Percentiles rank a stretch among this genome's conserved stretches.
Conservation (phyloP, 805 yeast species). For the Candida orba region DNA sequence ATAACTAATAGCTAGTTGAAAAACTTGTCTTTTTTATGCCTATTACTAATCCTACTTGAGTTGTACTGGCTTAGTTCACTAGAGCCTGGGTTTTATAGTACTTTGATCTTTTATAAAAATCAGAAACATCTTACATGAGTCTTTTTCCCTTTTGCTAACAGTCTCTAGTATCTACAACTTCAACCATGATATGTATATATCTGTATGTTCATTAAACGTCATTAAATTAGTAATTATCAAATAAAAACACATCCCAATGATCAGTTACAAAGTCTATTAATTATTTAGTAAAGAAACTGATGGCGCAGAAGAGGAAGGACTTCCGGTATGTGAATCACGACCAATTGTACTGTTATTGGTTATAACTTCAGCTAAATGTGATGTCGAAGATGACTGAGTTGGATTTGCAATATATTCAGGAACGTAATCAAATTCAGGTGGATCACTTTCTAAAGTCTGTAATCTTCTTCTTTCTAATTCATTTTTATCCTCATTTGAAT, state of each 20-base stretch:
- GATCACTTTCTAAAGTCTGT: constrained; percentile 34
- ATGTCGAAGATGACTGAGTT: background rate
- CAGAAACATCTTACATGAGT: too few relatives aligned
- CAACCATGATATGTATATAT: too few relatives aligned
- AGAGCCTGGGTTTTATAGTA: too few relatives aligned
- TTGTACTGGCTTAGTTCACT: too few relatives aligned
- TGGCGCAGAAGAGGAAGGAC: constrained; percentile 1
- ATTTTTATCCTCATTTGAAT: constrained; percentile 26
- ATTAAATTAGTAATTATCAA: too few relatives aligned
- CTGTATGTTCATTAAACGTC: too few relatives aligned
- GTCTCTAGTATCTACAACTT: too few relatives aligned
- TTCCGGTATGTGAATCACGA: background rate
- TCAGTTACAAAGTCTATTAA: constrained; percentile 5
- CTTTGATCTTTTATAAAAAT: too few relatives aligned
- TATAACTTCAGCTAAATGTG: background rate
- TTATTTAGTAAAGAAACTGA: background rate
- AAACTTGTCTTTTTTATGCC: too few relatives aligned
- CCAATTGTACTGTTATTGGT: background rate
- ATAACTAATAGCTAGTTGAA: too few relatives aligned
- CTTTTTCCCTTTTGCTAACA: too few relatives aligned
- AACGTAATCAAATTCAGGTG: constrained; percentile 28
- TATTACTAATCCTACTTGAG: too few relatives aligned
- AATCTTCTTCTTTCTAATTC: constrained; percentile 34
- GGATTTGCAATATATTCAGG: constrained; percentile 17
- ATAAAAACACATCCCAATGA: background rate